Base-by-base conservation (phyloP, 257 asterid species). In the Solanum ossicruentum region DNA sequence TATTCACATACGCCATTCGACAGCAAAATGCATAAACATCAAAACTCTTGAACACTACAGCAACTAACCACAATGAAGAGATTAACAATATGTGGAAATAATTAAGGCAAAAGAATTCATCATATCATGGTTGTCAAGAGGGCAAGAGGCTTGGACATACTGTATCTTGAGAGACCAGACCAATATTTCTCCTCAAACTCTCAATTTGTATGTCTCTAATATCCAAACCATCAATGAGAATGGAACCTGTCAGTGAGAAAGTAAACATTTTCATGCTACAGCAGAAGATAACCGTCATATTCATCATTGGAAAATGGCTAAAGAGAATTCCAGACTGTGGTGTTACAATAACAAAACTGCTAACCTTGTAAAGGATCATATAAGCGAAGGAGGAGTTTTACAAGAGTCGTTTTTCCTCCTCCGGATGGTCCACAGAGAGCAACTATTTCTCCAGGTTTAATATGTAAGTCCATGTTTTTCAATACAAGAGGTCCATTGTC, bases 391-490 rank as follows among this genome's bases (percentile, higher is more conserved):
- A 96, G 97, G 75, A 96, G 99, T 90, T 96, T 96, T 73, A 88
- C 95, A 66, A 94, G 92, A 55, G 98, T 96, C 26, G 98, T 94
- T 89, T 96, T 96, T 90, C 98, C 98, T 78, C 99, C 99, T 86
- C 98, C 99, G 10, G 99, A 96, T 88, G 99, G 97, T 80, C 99
- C 98, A 84, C 95, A 92, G n/a, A 96, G 92, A 60, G 98, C 98
- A 89, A 96, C 89, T 18, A 97, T 93, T 86, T 93, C 95, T 70
- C 99, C 99, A 82, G 98, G 92, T 88, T 89, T 91, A 86, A 94
- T 90, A 85, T 90, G 97, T 71, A 96, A 93, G 90, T 91, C 88
- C 82, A 92, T 83, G 47, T 80, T 92, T 51, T 91, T 85, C 85
- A 96, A 86, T 69, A 96, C 90, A 70, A 89, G 92, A 28, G 92